Percentiles rank a stretch among this genome's conserved stretches.
These are phyloP conservation scores for Vickermania spadyakhi DNA, from an alignment of 208 protist species.

Conservation along the genomic window DNA sequence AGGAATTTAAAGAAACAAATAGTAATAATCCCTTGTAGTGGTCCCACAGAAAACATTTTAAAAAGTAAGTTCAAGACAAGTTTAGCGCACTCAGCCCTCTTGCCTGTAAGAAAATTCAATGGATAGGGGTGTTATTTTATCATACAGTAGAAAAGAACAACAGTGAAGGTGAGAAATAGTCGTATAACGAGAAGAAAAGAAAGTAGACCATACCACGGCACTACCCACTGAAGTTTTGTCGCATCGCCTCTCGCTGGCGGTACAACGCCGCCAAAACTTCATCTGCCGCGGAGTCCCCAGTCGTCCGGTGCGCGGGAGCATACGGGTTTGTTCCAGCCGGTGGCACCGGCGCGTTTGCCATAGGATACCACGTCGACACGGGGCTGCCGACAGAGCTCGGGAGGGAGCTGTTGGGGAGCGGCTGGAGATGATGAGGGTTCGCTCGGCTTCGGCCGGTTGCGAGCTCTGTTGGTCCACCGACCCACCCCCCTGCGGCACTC, in stretches of 20 bases:
- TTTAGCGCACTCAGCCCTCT: too few species aligned
- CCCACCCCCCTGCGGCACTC: neutral
- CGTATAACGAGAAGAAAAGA: too few species aligned
- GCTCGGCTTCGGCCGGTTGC: neutral
- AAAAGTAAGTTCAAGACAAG: too few species aligned
- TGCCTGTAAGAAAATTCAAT: too few species aligned
- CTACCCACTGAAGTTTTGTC: slow-evolving; percentile 33
- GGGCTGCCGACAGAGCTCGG: slow-evolving; percentile 2
- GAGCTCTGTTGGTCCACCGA: neutral
- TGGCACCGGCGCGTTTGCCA: neutral
- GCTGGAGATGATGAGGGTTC: neutral
- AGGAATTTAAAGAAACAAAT: too few species aligned
- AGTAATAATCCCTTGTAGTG: too few species aligned
- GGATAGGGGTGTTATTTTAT: too few species aligned
- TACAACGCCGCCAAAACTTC: slow-evolving; percentile 70
- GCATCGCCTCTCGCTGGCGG: slow-evolving; percentile 59
- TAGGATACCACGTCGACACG: neutral
- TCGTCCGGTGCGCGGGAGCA: slow-evolving; percentile 50
- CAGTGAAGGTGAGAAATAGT: too few species aligned
- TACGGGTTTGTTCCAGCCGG: slow-evolving; percentile 30
- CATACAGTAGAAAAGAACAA: too few species aligned
- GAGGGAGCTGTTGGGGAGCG: neutral
- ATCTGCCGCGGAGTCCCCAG: slow-evolving; percentile 64
- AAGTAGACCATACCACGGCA: too few species aligned
- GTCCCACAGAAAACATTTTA: too few species aligned